Base-by-base conservation (phyloP, 352 stramenopile species). In the Pythium folliculosum region DNA sequence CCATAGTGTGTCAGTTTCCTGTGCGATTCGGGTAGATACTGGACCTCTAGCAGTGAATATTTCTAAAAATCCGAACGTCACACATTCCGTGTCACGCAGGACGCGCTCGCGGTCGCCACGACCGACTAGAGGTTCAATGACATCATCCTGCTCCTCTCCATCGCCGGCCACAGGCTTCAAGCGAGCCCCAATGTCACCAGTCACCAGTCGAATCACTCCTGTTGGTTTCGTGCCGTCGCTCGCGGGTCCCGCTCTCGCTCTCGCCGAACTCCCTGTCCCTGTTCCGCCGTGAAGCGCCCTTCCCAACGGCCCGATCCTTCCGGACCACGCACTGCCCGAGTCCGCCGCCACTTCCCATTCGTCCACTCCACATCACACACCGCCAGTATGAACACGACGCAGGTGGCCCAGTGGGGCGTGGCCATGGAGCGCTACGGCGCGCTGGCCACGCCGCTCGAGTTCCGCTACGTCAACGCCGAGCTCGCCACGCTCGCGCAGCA, bases 361-460 rank as follows among this genome's bases (percentile, higher is more conserved):
- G 27, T 38, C 19, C 30, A 49, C 10, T 21, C 32, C 52, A 32
- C 14, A 49, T 22, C 21, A 13, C 17, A 13, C 5, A 49, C 17
- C 9, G 1, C 16, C 30, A 32, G 0, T 25, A 60, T 60, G 52
- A 60, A 60, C 52, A 45, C 52, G 32, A 48, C 32, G 21, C 30
- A 48, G 1, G 30, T 60, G 6, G 30, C 19, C 2, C 52, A 60
- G 52, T 38, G 22, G 10, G 21, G 32, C 43, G 35, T 59, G 52
- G 16, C 43, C 30, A 71, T 71, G 57, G 65, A 71, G 37, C 57
- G 58, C 48, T 62, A 66, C 40, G 50, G 63, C 16, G 57, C 65
- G 49, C 25, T 71, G n/a, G 74, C 76, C 21, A 90, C 77, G 44
- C 84, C 84, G 43, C 66, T 90, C 63, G 66, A 57, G 23, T 92